Evolutionary conservation across 106 monocot genomes (phyloP).

Genomic region (Xerophyta viscosa): DNA sequence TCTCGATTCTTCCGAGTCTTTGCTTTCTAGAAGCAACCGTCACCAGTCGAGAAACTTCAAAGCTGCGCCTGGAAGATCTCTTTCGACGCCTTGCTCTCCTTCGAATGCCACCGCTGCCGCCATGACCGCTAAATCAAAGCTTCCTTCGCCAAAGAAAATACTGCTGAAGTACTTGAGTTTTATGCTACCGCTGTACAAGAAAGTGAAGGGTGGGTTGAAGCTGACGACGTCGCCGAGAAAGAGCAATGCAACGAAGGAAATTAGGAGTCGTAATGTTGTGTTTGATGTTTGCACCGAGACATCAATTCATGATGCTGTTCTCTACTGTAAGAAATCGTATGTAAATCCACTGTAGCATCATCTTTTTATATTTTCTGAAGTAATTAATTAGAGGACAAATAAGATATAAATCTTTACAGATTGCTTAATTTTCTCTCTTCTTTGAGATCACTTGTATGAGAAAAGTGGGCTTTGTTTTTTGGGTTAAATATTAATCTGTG

Average conservation of each 20-base stretch:
- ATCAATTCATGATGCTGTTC: slow-evolving; percentile 37
- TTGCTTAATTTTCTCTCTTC: too few relatives aligned
- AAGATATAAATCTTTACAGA: too few relatives aligned
- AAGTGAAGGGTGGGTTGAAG: slow-evolving; percentile 12
- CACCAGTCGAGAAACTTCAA: background rate
- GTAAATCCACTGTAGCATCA: too few relatives aligned
- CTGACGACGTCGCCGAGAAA: background rate
- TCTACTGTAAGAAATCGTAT: slow-evolving; percentile 41
- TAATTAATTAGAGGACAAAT: too few relatives aligned
- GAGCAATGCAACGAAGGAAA: background rate
- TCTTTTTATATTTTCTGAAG: too few relatives aligned
- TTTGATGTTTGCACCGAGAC: slow-evolving; percentile 13
- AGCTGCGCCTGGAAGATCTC: background rate
- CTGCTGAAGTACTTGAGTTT: slow-evolving; percentile 26
- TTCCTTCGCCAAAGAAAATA: slow-evolving; percentile 23
- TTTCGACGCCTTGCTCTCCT: slow-evolving; percentile 1
- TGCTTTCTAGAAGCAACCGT: background rate
- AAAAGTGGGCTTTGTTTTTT: too few relatives aligned
- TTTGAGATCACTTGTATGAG: too few relatives aligned
- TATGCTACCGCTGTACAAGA: slow-evolving; percentile 28
- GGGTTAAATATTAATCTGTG: too few relatives aligned
- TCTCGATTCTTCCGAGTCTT: slow-evolving; percentile 3
- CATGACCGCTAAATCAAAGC: background rate
- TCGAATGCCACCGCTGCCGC: background rate
- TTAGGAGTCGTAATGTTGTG: slow-evolving; percentile 1